Conservation (phyloP, 495 filamentous ascomycete species). For the Parmelia sp. region DNA sequence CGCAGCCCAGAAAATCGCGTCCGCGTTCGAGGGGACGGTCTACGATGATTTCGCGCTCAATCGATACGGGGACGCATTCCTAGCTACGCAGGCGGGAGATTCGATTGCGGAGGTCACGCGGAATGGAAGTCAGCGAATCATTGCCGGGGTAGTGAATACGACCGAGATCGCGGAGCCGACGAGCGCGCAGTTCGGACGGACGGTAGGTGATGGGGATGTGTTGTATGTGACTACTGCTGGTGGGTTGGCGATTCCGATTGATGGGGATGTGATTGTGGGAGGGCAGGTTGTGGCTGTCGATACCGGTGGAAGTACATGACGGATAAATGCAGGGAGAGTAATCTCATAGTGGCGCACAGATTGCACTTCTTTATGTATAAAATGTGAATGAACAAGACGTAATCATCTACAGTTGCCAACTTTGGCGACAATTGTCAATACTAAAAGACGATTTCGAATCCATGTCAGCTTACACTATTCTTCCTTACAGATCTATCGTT, state of each 20-base stretch:
- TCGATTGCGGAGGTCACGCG: constrained; percentile 23
- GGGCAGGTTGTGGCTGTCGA: constrained; percentile 18
- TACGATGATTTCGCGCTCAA: constrained; percentile 34
- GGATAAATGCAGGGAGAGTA: too few species aligned
- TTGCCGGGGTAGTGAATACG: constrained; percentile 14
- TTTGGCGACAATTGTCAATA: too few species aligned
- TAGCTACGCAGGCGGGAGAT: constrained; percentile 19
- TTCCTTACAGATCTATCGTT: too few species aligned
- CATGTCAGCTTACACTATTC: too few species aligned
- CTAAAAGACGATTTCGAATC: too few species aligned
- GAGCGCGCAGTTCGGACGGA: constrained; percentile 29
- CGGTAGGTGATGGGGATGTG: constrained; percentile 12
- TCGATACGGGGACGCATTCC: constrained; percentile 19
- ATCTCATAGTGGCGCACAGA: too few species aligned
- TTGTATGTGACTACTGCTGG: constrained; percentile 18
- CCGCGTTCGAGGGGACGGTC: not conserved
- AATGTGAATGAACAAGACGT: too few species aligned
- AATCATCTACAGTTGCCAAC: too few species aligned
- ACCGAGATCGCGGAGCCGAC: constrained; percentile 26
- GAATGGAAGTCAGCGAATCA: not conserved
- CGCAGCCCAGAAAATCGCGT: constrained; percentile 17
- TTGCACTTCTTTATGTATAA: too few species aligned
- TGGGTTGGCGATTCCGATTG: constrained; percentile 8
- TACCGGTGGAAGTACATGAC: not conserved
- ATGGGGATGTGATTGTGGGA: constrained; percentile 2